A percentile compares a stretch with the other conserved stretches of the same genome.
phyloP scores from a whole-genome alignment of 2,329 filamentous ascomycete genomes.

The Colletotrichum agaves region DNA sequence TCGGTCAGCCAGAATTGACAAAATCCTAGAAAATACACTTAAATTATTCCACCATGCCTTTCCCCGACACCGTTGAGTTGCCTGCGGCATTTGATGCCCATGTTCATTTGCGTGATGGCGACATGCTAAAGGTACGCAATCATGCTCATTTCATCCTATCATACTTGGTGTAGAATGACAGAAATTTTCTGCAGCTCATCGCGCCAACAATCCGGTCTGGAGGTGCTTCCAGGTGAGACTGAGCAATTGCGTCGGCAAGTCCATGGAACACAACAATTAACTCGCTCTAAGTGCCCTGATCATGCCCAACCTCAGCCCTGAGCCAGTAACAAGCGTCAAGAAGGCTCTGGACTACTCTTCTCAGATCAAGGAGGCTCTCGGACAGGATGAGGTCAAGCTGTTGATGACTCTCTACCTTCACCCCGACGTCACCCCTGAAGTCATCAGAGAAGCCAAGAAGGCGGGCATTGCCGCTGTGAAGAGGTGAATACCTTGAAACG shows the following conservation, averaged over 20 bases:
- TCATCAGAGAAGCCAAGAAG: constrained; percentile 77
- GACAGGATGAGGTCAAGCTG: constrained; percentile 62
- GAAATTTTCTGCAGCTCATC: constrained; percentile 48
- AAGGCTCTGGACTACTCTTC: constrained; percentile 74
- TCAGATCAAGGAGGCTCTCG: constrained; percentile 63
- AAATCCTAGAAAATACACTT: no score
- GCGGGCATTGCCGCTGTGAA: constrained; percentile 80
- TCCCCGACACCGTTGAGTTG: constrained; percentile 56
- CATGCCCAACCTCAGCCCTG: constrained; percentile 72
- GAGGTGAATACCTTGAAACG: constrained; percentile 24
- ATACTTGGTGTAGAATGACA: neutral
- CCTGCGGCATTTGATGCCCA: constrained; percentile 75
- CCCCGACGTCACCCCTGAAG: constrained; percentile 71
- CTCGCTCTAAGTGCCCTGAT: constrained; percentile 5
- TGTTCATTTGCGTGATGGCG: constrained; percentile 76
- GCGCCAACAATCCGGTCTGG: constrained; percentile 64
- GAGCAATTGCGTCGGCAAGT: no score
- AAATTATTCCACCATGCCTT: constrained; percentile 24
- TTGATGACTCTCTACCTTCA: constrained; percentile 81
- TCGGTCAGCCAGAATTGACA: neutral
- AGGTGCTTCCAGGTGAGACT: constrained; percentile 63
- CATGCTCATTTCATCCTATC: no score
- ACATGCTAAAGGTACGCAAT: constrained; percentile 62
- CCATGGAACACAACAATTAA: neutral
- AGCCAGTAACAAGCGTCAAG: constrained; percentile 68